Conservation (phyloP, 2,329 filamentous ascomycete genomes). For the Calonectria crousiana region DNA sequence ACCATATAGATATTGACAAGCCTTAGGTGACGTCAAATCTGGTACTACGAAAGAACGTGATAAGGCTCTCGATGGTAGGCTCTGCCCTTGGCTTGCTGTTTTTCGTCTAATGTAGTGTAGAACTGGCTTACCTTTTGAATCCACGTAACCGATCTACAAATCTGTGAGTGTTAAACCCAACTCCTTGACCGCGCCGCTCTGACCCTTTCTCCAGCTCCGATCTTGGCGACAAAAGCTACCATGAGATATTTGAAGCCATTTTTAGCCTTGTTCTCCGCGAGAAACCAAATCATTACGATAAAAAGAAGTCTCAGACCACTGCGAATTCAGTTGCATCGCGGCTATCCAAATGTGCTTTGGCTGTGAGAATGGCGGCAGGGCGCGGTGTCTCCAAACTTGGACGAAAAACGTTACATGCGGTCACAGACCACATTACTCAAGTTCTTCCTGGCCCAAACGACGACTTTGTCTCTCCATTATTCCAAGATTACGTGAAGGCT, state of each 20-base stretch:
- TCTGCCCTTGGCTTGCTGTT: background rate
- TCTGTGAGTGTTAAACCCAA: conserved; percentile 46
- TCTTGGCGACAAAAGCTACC: conserved; percentile 82
- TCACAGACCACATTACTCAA: conserved; percentile 86
- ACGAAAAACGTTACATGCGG: conserved; percentile 80
- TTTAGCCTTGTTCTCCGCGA: conserved; percentile 79
- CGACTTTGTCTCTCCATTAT: conserved; percentile 75
- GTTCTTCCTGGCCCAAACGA: conserved; percentile 73
- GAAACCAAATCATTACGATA: conserved; percentile 72
- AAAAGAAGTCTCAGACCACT: conserved; percentile 59
- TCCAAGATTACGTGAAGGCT: conserved; percentile 83
- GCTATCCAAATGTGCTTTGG: conserved; percentile 76
- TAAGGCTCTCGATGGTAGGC: conserved; percentile 56
- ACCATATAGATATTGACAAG: conserved; percentile 24
- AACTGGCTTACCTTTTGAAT: conserved; percentile 55
- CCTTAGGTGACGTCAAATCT: conserved; percentile 50
- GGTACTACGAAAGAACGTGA: conserved; percentile 53
- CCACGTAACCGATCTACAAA: conserved; percentile 51
- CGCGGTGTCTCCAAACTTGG: conserved; percentile 77
- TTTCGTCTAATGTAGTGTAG: conserved; percentile 39
- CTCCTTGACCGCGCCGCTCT: background rate
- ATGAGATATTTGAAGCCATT: conserved; percentile 83
- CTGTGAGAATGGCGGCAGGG: conserved; percentile 78
- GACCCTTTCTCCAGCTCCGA: conserved; percentile 44
- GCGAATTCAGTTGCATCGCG: conserved; percentile 65